Percentiles rank a stretch among this genome's conserved stretches.
phyloP scores from a whole-genome alignment of 768 basidiomycete genomes.

The Boletus rubroflammeus region DNA sequence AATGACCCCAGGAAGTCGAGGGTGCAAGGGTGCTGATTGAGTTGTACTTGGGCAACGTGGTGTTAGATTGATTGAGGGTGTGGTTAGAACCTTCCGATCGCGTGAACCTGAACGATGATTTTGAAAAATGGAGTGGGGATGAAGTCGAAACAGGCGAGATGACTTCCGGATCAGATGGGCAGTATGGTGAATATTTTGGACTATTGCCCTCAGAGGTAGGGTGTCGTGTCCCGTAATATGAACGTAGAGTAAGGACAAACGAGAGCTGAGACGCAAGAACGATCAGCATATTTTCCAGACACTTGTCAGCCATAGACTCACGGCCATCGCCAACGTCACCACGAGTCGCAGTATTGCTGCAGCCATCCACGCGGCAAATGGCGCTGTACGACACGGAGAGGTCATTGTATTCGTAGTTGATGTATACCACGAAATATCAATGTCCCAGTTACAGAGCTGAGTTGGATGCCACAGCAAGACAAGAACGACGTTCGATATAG shows the following conservation, averaged over 20 bases:
- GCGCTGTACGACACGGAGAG: slow-evolving; percentile 12
- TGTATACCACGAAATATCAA: slow-evolving; percentile 65
- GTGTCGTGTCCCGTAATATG: slow-evolving; percentile 17
- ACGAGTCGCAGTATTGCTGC: slow-evolving; percentile 51
- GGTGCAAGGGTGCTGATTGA: slow-evolving; percentile 28
- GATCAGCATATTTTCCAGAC: slow-evolving; percentile 3
- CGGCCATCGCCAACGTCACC: slow-evolving; percentile 49
- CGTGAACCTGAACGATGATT: slow-evolving; percentile 8
- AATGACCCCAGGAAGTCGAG: slow-evolving; percentile 23
- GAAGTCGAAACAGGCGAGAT: slow-evolving; percentile 15
- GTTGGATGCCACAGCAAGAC: slow-evolving; percentile 50
- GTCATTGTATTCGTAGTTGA: slow-evolving; percentile 23
- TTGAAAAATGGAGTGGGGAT: slow-evolving; percentile 10
- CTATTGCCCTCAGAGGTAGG: slow-evolving; percentile 9
- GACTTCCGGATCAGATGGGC: slow-evolving; percentile 21
- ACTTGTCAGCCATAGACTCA: slow-evolving; percentile 35
- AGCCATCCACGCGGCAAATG: slow-evolving; percentile 53
- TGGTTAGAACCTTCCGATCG: slow-evolving; percentile 21
- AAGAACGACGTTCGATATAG: slow-evolving; percentile 53
- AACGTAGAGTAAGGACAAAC: slow-evolving; percentile 19
- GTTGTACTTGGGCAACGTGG: slow-evolving; percentile 24
- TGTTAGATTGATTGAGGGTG: slow-evolving; percentile 18
- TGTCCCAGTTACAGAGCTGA: slow-evolving; percentile 56
- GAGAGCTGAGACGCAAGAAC: slow-evolving; percentile 14
- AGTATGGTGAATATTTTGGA: slow-evolving; percentile 14